Percentiles rank a stretch among this genome's conserved stretches.
These are phyloP conservation scores for Pezicula rhizophila DNA, from an alignment of 2,329 filamentous ascomycete genomes.

Conservation along the genomic window DNA sequence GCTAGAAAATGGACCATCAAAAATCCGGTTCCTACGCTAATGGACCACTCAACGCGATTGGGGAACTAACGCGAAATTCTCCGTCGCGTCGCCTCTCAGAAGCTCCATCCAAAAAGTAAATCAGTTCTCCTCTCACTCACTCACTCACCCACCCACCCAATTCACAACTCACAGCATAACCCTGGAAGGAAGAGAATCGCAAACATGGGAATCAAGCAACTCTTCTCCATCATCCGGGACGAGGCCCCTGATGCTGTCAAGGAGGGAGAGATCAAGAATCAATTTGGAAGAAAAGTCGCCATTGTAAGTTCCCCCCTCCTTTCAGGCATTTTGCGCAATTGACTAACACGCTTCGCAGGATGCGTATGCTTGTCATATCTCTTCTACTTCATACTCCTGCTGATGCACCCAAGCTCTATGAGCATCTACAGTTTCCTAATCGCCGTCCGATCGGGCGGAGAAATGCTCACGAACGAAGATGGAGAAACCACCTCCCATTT, in stretches of 20 bases:
- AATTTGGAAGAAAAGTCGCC: conserved; percentile 96
- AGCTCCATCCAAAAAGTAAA: background rate
- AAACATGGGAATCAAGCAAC: conserved; percentile 62
- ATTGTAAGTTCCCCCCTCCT: conserved; percentile 58
- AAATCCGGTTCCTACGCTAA: no score
- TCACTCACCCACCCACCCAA: conserved; percentile 3
- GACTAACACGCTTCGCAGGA: conserved; percentile 37
- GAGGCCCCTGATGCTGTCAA: conserved; percentile 95
- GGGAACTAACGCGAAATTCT: conserved; percentile 5
- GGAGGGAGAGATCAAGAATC: conserved; percentile 96
- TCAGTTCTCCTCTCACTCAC: conserved; percentile 1
- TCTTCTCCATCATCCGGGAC: conserved; percentile 79
- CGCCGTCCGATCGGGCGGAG: conserved; percentile 91
- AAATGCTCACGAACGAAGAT: conserved; percentile 90
- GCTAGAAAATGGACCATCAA: no score
- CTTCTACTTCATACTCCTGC: background rate
- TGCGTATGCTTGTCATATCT: conserved; percentile 38
- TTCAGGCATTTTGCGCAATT: background rate
- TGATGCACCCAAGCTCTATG: conserved; percentile 66
- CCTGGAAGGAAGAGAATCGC: conserved; percentile 5
- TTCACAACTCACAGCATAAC: background rate
- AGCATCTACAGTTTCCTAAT: conserved; percentile 98
- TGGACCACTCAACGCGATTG: conserved; percentile 16
- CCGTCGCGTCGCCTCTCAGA: conserved; percentile 14
- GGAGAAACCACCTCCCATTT: conserved; percentile 97